Percentiles rank a stretch among this genome's conserved stretches.
Conservation (phyloP, 2,329 filamentous ascomycete species). For the Diplodia scrobiculata region DNA sequence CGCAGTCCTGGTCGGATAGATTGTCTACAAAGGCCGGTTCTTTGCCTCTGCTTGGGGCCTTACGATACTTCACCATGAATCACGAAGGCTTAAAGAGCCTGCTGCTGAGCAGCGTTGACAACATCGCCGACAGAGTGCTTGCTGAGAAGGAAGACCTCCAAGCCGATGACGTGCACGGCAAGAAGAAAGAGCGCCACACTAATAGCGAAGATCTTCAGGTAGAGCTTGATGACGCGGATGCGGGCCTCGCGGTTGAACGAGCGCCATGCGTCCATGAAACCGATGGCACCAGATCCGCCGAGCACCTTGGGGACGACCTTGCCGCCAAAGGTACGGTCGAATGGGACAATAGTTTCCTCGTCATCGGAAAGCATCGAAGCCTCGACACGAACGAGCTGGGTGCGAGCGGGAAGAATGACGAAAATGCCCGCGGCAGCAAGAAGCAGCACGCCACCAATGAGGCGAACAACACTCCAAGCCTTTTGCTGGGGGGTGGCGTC, state of each 20-base stretch:
- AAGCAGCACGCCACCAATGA: conserved; percentile 46
- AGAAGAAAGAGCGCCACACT: conserved; percentile 54
- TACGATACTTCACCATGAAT: neutral
- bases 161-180: conserved; percentile 51
- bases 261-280: conserved; percentile 75
- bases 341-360: conserved; percentile 81
- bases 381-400: conserved; percentile 79
- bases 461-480: conserved; percentile 40
- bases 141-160: conserved; percentile 47
- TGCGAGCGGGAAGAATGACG: conserved; percentile 75
- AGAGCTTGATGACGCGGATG: conserved; percentile 71
- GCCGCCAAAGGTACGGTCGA: conserved; percentile 83
- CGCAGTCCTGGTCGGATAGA: neutral
- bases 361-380: conserved; percentile 81
- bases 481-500: conserved; percentile 33
- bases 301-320: conserved; percentile 73
- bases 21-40: neutral
- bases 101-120: neutral
- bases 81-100: neutral
- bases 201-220: conserved; percentile 69
- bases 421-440: conserved; percentile 60
- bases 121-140: neutral
- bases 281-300: conserved; percentile 70
- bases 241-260: conserved; percentile 74
- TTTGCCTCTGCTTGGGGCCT: neutral